Percentiles rank a stretch among this genome's conserved stretches.
Conservation (phyloP, 2,329 filamentous ascomycete species). For the Lachnellula hyalina region DNA sequence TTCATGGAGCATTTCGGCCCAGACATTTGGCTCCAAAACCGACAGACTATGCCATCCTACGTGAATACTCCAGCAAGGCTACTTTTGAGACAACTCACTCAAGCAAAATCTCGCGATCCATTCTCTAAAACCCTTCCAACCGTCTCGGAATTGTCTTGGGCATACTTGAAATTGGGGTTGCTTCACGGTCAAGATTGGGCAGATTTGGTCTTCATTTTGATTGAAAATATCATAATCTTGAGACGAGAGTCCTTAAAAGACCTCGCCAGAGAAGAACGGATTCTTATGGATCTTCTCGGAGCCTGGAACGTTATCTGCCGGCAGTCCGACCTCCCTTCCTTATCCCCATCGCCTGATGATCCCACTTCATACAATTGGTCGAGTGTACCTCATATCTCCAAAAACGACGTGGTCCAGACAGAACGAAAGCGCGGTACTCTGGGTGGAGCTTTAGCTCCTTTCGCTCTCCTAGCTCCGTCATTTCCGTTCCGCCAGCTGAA, state of each 20-base stretch:
- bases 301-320: constrained; percentile 30
- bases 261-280: constrained; percentile 4
- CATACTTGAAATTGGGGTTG: constrained; percentile 22
- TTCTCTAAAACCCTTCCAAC: constrained; percentile 22
- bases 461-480: constrained; percentile 19
- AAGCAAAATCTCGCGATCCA: constrained; percentile 18
- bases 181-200: constrained; percentile 24
- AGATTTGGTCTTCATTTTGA: constrained; percentile 21
- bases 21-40: constrained; percentile 14
- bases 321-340: constrained; percentile 1
- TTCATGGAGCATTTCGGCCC: constrained; percentile 30
- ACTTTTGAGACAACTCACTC: constrained; percentile 20
- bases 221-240: constrained; percentile 18
- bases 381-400: constrained; percentile 16
- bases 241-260: constrained; percentile 1
- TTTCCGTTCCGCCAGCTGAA: constrained; percentile 11
- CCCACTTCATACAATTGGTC: constrained; percentile 22
- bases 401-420: constrained; percentile 4
- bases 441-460: constrained; percentile 12
- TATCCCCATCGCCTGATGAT: constrained; percentile 5
- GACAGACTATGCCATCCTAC: constrained; percentile 14
- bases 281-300: constrained; percentile 26
- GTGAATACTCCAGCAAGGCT: constrained; percentile 12
- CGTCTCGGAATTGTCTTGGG: constrained; percentile 24
- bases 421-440: constrained; percentile 12